Conservation (phyloP, 495 filamentous ascomycete genomes). For the Bathelium albidoporum region DNA sequence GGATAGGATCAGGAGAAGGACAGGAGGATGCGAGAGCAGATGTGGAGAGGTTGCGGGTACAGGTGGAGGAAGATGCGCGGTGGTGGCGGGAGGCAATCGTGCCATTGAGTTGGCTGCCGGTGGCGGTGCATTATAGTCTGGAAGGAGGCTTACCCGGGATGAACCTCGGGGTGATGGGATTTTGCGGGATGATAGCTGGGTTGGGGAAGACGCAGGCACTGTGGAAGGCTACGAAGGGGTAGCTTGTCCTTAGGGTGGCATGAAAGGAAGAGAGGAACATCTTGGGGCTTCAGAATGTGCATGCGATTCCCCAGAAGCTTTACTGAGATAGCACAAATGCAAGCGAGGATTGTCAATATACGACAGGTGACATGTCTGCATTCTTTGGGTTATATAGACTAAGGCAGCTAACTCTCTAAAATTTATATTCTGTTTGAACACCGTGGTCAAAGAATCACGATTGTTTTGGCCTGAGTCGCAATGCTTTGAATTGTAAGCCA, state of each 20-base stretch:
- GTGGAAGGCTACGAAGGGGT: slow-evolving; percentile 22
- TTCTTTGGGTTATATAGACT: too few species aligned
- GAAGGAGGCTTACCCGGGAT: slow-evolving; percentile 24
- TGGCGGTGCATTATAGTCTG: slow-evolving; percentile 26
- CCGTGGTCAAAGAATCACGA: too few species aligned
- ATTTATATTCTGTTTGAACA: too few species aligned
- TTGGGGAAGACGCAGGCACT: slow-evolving; percentile 18
- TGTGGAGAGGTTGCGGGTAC: slow-evolving; percentile 15
- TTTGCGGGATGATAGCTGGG: slow-evolving; percentile 26
- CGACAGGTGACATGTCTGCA: too few species aligned
- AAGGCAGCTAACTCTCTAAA: too few species aligned
- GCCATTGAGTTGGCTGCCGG: slow-evolving; percentile 26
- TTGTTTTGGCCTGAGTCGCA: too few species aligned
- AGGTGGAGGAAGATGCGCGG: slow-evolving; percentile 22
- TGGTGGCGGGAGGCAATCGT: slow-evolving; percentile 31
- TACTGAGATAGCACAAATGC: too few species aligned
- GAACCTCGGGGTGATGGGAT: slow-evolving; percentile 29
- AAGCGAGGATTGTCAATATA: too few species aligned
- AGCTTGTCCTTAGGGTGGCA: background rate
- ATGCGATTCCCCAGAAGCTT: too few species aligned
- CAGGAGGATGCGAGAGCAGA: slow-evolving; percentile 12
- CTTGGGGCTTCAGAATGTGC: too few species aligned
- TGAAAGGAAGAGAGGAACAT: background rate
- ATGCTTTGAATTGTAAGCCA: too few species aligned
- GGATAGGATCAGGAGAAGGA: slow-evolving; percentile 10